phyloP scores from a whole-genome alignment of 2,329 filamentous ascomycete species.

The Sphaceloma murrayae region DNA sequence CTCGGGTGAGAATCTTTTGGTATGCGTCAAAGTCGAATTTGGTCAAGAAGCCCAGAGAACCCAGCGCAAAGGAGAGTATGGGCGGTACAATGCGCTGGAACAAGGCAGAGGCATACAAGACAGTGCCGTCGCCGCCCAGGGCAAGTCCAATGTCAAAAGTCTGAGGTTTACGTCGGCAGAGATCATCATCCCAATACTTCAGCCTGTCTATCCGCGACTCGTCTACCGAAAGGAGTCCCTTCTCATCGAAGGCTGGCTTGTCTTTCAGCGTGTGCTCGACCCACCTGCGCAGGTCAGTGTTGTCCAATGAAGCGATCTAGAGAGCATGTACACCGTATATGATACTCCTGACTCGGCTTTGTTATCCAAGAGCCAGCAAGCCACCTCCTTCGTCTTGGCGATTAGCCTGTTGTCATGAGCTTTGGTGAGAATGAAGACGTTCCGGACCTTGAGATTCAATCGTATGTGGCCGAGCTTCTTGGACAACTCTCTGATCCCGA shows the following conservation, averaged over 20 bases:
- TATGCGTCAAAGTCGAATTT: slow-evolving; percentile 88
- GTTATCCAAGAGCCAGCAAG: slow-evolving; percentile 66
- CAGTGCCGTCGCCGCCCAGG: slow-evolving; percentile 76
- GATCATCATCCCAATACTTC: slow-evolving; percentile 71
- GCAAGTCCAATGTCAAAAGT: slow-evolving; percentile 91
- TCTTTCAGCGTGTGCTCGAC: slow-evolving; percentile 67
- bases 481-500: slow-evolving; percentile 84
- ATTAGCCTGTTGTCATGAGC: slow-evolving; percentile 78
- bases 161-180: slow-evolving; percentile 70
- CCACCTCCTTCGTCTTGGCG: slow-evolving; percentile 63
- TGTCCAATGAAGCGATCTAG: background rate
- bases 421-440: slow-evolving; percentile 83
- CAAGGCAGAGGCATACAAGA: slow-evolving; percentile 90
- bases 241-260: slow-evolving; percentile 63
- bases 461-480: slow-evolving; percentile 76
- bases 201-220: slow-evolving; percentile 49
- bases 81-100: slow-evolving; percentile 94
- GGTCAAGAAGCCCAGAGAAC: slow-evolving; percentile 87
- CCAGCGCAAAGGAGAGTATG: slow-evolving; percentile 81
- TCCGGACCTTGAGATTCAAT: slow-evolving; percentile 69
- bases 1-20: slow-evolving; percentile 55
- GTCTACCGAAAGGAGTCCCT: slow-evolving; percentile 57
- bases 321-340: slow-evolving; percentile 57
- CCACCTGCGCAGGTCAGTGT: slow-evolving; percentile 33
- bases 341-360: slow-evolving; percentile 49